Evolutionary conservation across 208 protist species (phyloP).

Genomic region (Leishmania guyanensis): DNA sequence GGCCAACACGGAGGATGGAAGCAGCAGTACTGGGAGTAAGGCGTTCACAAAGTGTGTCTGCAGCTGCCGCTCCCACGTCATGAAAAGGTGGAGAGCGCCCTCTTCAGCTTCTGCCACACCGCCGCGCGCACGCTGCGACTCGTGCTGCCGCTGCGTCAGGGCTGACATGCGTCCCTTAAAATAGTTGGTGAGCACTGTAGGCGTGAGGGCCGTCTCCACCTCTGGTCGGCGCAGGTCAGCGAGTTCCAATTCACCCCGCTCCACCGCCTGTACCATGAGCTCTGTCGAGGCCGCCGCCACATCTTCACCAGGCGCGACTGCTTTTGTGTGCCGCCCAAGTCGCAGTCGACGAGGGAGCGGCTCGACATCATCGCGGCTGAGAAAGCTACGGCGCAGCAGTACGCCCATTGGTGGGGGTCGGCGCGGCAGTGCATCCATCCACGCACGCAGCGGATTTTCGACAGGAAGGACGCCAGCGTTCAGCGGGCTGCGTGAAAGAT

Average conservation of each 20-base stretch:
- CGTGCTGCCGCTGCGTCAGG: slow-evolving; percentile 63
- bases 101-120: slow-evolving; percentile 24
- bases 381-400: slow-evolving; percentile 38
- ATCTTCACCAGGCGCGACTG: slow-evolving; percentile 28
- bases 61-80: slow-evolving; percentile 41
- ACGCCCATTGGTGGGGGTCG: slow-evolving; percentile 59
- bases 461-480: slow-evolving; percentile 11
- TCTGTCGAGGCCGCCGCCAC: slow-evolving; percentile 30
- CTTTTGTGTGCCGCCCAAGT: slow-evolving; percentile 35
- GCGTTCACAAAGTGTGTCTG: slow-evolving; percentile 35
- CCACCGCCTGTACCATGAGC: slow-evolving; percentile 59
- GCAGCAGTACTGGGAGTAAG: slow-evolving; percentile 36
- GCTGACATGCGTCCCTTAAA: slow-evolving; percentile 44
- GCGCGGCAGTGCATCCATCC: slow-evolving; percentile 53
- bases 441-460: slow-evolving; percentile 34
- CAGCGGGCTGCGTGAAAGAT: slow-evolving; percentile 36
- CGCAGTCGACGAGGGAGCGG: slow-evolving; percentile 60
- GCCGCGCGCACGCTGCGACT: slow-evolving; percentile 34
- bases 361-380: slow-evolving; percentile 14
- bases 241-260: slow-evolving; percentile 40
- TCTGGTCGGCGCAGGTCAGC: slow-evolving; percentile 44
- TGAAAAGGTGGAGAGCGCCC: slow-evolving; percentile 36
- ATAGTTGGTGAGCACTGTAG: slow-evolving; percentile 54
- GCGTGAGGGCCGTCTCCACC: slow-evolving; percentile 51
- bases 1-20: neutral